phyloP scores from a whole-genome alignment of 2,329 filamentous ascomycete species.

The Dothistroma septosporum region DNA sequence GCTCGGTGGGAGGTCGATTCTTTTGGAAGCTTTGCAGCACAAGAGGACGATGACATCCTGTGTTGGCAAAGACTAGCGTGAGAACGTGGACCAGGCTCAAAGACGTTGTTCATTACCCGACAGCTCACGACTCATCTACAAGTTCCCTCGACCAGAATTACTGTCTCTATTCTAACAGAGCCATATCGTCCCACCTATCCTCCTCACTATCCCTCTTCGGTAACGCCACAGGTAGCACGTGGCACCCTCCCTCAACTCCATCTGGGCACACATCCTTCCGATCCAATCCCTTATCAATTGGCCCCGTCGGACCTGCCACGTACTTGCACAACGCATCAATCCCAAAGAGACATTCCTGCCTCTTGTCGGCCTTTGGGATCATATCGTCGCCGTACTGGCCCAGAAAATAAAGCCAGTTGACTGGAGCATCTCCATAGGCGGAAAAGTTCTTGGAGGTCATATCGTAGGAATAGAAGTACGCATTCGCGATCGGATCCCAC shows the following conservation, averaged over 20 bases:
- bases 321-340: conserved; percentile 44
- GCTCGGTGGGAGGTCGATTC: no score
- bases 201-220: conserved; percentile 3
- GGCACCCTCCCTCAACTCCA: conserved; percentile 41
- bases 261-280: conserved; percentile 56
- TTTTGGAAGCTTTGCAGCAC: no score
- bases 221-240: conserved; percentile 11
- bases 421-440: conserved; percentile 48
- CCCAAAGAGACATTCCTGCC: conserved; percentile 46
- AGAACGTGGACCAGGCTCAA: no score
- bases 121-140: no score
- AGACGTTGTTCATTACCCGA: no score
- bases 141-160: no score
- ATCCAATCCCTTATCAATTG: conserved; percentile 56
- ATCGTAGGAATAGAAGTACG: conserved; percentile 56
- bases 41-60: no score
- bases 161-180: background rate
- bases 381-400: conserved; percentile 62
- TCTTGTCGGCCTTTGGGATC: conserved; percentile 49
- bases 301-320: conserved; percentile 57
- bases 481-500: conserved; percentile 58
- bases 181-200: background rate
- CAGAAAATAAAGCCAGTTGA: conserved; percentile 53
- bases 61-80: no score
- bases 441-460: conserved; percentile 40